Conservation (phyloP, 768 basidiomycete genomes). For the Phylloporus arenicola region DNA sequence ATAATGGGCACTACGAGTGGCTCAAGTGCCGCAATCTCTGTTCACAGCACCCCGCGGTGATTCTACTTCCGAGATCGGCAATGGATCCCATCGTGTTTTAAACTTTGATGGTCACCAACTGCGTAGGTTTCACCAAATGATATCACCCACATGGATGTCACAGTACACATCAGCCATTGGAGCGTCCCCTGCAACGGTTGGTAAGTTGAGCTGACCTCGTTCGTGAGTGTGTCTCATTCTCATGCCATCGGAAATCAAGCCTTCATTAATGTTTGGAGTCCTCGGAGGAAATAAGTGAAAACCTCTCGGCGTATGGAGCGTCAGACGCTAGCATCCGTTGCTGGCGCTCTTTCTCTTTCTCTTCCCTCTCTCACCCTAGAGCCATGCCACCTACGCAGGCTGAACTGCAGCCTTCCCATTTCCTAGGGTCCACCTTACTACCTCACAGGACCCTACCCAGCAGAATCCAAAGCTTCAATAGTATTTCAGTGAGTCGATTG, state of each 20-base stretch:
- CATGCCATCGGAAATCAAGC: neutral
- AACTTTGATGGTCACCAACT: neutral
- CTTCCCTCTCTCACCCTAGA: neutral
- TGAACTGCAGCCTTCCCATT: neutral
- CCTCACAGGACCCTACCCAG: conserved; percentile 6
- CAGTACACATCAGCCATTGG: neutral
- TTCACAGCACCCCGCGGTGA: neutral
- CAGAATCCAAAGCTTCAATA: conserved; percentile 24
- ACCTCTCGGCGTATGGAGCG: neutral
- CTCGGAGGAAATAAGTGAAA: neutral
- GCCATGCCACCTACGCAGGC: conserved; percentile 15
- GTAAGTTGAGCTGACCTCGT: neutral
- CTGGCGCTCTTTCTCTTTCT: neutral
- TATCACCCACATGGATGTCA: neutral
- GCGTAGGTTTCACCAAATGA: neutral
- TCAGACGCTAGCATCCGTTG: neutral
- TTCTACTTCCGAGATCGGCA: neutral
- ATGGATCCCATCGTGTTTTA: neutral
- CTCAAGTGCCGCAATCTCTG: neutral
- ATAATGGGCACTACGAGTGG: neutral
- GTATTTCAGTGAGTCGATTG: conserved; percentile 17
- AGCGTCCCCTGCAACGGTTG: neutral
- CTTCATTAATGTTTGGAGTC: neutral
- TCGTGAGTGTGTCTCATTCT: neutral
- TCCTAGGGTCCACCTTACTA: conserved; percentile 12